These are phyloP conservation scores for Aspergillus sergii DNA, from an alignment of 2,329 filamentous ascomycete genomes.

Conservation along the genomic window DNA sequence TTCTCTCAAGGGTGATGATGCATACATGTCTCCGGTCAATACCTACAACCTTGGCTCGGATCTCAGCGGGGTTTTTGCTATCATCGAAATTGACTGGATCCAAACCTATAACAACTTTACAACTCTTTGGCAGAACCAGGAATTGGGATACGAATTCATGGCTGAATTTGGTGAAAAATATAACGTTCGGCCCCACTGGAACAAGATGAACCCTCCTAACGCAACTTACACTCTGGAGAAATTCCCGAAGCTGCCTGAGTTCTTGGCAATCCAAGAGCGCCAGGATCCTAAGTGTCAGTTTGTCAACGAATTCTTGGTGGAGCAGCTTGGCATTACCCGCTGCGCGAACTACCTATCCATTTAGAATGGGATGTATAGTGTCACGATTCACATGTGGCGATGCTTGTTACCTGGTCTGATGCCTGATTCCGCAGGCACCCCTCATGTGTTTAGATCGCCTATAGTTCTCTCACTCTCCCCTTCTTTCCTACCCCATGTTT, in stretches of 20 bases:
- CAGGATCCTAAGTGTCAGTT: slow-evolving; percentile 24
- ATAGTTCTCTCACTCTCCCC: no score
- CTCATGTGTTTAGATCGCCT: no score
- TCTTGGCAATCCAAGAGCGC: slow-evolving; percentile 18
- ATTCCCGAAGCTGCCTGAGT: slow-evolving; percentile 21
- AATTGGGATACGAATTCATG: slow-evolving; percentile 17
- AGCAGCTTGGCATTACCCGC: slow-evolving; percentile 20
- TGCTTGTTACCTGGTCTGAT: no score
- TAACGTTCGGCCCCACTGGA: slow-evolving; percentile 23
- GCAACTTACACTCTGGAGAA: slow-evolving; percentile 12
- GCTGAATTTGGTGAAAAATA: slow-evolving; percentile 16
- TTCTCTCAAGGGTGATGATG: slow-evolving; percentile 21
- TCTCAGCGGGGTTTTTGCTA: slow-evolving; percentile 19
- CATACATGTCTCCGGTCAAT: slow-evolving; percentile 23
- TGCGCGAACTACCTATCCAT: slow-evolving; percentile 1
- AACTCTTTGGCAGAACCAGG: slow-evolving; percentile 12
- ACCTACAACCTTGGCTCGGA: slow-evolving; percentile 19
- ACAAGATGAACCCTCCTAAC: slow-evolving; percentile 18
- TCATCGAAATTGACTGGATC: slow-evolving; percentile 22
- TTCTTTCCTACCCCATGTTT: no score
- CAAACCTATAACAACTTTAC: slow-evolving; percentile 20
- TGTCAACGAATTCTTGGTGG: slow-evolving; percentile 21
- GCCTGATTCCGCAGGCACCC: no score
- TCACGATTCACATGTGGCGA: no score
- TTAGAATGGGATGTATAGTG: no score